Conservation (phyloP, 2,329 filamentous ascomycete genomes). For the Cytospora mali region DNA sequence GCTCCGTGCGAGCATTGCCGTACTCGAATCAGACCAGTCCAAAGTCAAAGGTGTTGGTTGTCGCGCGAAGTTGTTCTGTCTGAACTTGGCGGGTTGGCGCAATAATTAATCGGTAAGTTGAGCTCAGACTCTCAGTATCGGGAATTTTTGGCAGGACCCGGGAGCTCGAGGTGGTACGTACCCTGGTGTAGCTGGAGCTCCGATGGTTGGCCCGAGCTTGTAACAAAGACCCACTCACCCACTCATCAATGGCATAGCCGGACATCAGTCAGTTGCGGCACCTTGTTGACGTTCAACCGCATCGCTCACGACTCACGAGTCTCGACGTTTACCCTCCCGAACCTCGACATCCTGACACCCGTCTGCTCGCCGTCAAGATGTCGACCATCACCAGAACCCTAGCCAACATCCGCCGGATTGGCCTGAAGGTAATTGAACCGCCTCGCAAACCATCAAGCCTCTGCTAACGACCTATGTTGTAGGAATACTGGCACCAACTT, state of each 20-base stretch:
- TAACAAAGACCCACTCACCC: constrained; percentile 9
- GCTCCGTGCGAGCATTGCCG: constrained; percentile 41
- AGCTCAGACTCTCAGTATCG: neutral
- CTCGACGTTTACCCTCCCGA: constrained; percentile 23
- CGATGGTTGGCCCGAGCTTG: constrained; percentile 31
- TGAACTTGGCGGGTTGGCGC: neutral
- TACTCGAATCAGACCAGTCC: neutral
- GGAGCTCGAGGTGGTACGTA: constrained; percentile 24
- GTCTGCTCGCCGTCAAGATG: constrained; percentile 62
- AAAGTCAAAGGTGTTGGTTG: neutral
- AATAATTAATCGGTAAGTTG: neutral
- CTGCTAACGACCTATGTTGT: constrained; percentile 42
- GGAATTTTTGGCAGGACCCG: constrained; percentile 29
- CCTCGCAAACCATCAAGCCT: constrained; percentile 2
- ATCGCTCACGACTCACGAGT: constrained; percentile 27
- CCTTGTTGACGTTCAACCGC: constrained; percentile 24
- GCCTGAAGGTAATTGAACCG: constrained; percentile 71
- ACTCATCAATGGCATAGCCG: neutral
- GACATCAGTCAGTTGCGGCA: constrained; percentile 26
- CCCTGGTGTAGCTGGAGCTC: constrained; percentile 26
- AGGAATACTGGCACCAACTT: constrained; percentile 93
- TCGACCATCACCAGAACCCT: constrained; percentile 88
- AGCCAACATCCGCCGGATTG: constrained; percentile 83
- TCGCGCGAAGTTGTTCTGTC: neutral
- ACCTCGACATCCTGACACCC: constrained; percentile 34